These are phyloP conservation scores for Hippophae tibetana DNA, from an alignment of 306 rosid species.

Conservation along the genomic window DNA sequence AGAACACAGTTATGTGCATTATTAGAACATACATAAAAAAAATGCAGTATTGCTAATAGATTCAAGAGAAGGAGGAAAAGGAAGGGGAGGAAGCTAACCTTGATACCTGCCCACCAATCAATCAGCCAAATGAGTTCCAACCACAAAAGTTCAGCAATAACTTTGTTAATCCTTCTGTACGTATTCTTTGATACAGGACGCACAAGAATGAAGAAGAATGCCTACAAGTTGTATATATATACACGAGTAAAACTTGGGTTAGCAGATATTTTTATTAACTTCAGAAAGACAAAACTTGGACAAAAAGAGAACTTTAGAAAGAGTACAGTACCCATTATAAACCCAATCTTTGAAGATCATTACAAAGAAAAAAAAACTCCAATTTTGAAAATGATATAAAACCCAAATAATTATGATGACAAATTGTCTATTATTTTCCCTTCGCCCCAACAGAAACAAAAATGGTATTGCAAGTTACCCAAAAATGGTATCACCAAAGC, in stretches of 20 bases:
- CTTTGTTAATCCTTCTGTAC: conserved; percentile 58
- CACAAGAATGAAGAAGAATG: conserved; percentile 43
- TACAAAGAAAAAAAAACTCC: too few species aligned
- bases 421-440: too few species aligned
- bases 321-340: too few species aligned
- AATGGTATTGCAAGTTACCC: neutral
- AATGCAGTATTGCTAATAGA: neutral
- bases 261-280: too few species aligned
- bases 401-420: too few species aligned
- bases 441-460: neutral
- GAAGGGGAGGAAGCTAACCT: conserved; percentile 34
- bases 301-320: neutral
- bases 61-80: neutral
- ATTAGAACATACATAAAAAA: too few species aligned
- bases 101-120: conserved; percentile 87
- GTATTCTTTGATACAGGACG: conserved; percentile 55
- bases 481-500: too few species aligned
- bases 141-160: conserved; percentile 69
- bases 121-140: conserved; percentile 72
- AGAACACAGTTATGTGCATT: too few species aligned
- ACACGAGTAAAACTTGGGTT: neutral
- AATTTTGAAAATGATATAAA: too few species aligned
- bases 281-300: neutral
- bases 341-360: too few species aligned
- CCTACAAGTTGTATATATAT: conserved; percentile 30